phyloP scores from a whole-genome alignment of 257 asterid species.

The Scutellaria baicalensis region DNA sequence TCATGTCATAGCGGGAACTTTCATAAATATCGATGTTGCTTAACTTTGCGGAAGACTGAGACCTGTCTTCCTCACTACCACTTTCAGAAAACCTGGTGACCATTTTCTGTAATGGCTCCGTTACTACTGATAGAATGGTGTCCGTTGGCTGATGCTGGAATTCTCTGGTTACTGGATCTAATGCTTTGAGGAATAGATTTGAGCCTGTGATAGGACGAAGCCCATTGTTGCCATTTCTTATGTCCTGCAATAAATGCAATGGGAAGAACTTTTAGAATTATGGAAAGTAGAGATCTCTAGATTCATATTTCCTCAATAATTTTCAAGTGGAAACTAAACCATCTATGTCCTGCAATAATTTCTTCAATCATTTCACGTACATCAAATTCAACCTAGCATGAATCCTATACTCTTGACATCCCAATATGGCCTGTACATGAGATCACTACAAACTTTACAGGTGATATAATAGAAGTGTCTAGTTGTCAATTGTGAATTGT shows the following conservation, averaged over 20 bases:
- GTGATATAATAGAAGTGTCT: not conserved
- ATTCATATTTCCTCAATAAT: not conserved
- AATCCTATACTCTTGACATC: not conserved
- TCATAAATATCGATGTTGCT: slow-evolving; percentile 62
- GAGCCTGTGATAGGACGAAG: slow-evolving; percentile 69
- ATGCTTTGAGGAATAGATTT: slow-evolving; percentile 87
- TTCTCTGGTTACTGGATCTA: slow-evolving; percentile 58
- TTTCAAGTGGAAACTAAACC: not conserved
- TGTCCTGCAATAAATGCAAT: slow-evolving; percentile 57
- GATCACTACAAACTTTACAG: not conserved
- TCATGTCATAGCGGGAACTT: slow-evolving; percentile 88
- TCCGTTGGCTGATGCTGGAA: slow-evolving; percentile 43
- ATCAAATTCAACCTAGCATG: not conserved
- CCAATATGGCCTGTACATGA: not conserved
- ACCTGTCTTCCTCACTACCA: slow-evolving; percentile 56
- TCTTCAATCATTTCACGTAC: not conserved
- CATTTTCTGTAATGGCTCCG: slow-evolving; percentile 41
- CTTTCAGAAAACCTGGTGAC: slow-evolving; percentile 51
- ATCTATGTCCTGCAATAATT: not conserved
- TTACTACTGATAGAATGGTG: slow-evolving; percentile 22
- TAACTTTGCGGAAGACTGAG: slow-evolving; percentile 47
- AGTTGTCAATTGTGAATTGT: not conserved
- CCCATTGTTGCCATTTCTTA: slow-evolving; percentile 56
- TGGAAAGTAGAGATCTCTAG: not conserved
- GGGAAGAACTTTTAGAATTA: slow-evolving; percentile 19